A percentile compares a stretch with the other conserved stretches of the same genome.
Conservation (phyloP, 805 yeast genomes). For the Wickerhamiella azymoides region DNA sequence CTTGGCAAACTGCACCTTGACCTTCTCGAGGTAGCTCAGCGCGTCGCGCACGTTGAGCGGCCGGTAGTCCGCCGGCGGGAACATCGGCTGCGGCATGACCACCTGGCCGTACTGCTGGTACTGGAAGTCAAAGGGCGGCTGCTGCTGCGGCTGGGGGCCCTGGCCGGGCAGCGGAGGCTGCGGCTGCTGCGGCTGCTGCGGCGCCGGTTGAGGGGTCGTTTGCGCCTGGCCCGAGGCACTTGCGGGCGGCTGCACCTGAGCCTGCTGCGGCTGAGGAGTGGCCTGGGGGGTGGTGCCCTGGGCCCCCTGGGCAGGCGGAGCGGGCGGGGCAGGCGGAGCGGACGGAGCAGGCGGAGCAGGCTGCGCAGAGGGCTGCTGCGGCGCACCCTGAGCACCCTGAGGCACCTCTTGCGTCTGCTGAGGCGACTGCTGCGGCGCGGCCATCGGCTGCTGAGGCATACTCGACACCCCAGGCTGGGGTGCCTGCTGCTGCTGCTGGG, state of each 20-base stretch:
- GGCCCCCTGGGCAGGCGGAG: not conserved
- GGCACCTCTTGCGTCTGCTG: not conserved
- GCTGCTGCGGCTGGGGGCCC: not conserved
- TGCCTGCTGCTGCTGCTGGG: not conserved
- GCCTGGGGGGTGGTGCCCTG: not conserved
- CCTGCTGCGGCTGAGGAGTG: constrained; percentile 4
- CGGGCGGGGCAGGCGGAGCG: too few species aligned
- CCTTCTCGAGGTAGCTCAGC: constrained; percentile 86
- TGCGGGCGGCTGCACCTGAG: constrained; percentile 4
- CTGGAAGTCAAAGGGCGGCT: not conserved
- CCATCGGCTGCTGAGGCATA: not conserved
- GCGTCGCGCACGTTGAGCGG: constrained; percentile 96
- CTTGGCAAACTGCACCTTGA: constrained; percentile 76
- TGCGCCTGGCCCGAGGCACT: not conserved
- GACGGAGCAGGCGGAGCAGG: too few species aligned
- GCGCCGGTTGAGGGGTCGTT: constrained; percentile 1
- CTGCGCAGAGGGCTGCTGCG: too few species aligned
- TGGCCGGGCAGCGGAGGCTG: not conserved
- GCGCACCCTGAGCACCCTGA: not conserved
- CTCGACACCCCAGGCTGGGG: not conserved
- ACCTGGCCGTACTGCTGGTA: constrained; percentile 8
- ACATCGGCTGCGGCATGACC: constrained; percentile 13
- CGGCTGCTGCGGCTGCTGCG: constrained; percentile 3
- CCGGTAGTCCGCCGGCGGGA: constrained; percentile 22
- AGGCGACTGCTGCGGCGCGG: not conserved